Evolutionary conservation across 2,329 filamentous ascomycete genomes (phyloP), one percentile per base, ranked within the genome.

Genomic region (Oidium heveae): DNA sequence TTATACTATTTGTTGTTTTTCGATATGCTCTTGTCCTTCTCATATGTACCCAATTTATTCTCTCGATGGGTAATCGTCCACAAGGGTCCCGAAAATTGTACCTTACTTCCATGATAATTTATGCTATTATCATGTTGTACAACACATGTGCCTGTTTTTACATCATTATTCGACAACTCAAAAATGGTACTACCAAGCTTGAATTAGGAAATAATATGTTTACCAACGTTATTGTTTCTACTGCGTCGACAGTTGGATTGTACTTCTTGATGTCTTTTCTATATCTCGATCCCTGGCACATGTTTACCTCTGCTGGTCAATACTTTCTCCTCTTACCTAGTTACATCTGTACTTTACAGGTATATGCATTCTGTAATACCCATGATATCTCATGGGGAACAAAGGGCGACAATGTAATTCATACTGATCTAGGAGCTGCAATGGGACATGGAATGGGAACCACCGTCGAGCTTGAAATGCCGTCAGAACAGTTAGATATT

Each of bases 221-320:
- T 71, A 86, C 91, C 68, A 93, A 86, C 37, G 75, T 98, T 58
- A 91, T 98, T 62, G 79, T 98, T 53, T 95, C 88, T 0, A 77
- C 96, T 63, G 76, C 84, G 63, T 91, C 87, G 13, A 98, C 91
- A 0, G 98, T 91, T 66, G 75, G 93, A 58, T 80, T 98, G 63
- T 98, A 88, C 83, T 76, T 96, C 57, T 70, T 98, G 53, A 84
- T 86, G 0, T 94, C 87, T 10, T 74, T 98, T 60, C 73, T 98
- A 61, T 96, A 96, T 80, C 80, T 96, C 68, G 91, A 98, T 66
- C 91, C 91, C 3, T 98, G 91, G 89, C 91, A 98, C 70, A 96
- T 98, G 87, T 75, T 94, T 67, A 96, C 91, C n/a, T 81, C 83
- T 56, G 86, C 96, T 68, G 68, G 87, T 52, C 91, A 96, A 75